phyloP scores from a whole-genome alignment of 305 asterid species.

The Solanum hybrid region DNA sequence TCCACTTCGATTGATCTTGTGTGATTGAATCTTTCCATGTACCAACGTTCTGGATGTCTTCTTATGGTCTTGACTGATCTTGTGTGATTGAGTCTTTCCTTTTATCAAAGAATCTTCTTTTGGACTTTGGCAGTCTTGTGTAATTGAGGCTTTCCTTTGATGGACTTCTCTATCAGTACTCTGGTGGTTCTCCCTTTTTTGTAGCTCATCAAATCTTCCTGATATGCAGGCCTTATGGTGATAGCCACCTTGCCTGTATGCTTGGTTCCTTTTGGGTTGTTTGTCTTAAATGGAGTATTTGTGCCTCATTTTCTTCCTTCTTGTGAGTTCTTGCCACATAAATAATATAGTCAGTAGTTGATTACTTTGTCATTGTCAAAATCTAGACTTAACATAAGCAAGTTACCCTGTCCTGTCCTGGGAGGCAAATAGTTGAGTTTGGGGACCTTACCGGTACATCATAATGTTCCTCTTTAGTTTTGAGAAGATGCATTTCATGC shows the following conservation, averaged over 20 bases:
- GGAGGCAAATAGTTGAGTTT: background rate
- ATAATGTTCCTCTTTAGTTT: background rate
- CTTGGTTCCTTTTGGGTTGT: background rate
- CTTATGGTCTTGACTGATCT: background rate
- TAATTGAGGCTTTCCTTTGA: background rate
- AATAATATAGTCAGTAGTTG: background rate
- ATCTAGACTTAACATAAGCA: background rate
- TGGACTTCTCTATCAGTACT: background rate
- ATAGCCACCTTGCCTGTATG: background rate
- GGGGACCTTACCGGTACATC: background rate
- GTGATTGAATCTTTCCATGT: background rate
- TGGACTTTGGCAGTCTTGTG: background rate
- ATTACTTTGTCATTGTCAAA: background rate
- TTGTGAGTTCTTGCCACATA: background rate
- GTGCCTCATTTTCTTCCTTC: background rate
- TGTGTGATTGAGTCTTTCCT: background rate
- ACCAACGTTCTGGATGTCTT: background rate
- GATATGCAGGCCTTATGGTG: background rate
- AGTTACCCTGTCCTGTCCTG: background rate
- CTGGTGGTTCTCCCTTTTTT: background rate
- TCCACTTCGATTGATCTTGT: background rate
- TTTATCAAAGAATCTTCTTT: background rate
- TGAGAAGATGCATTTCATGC: background rate
- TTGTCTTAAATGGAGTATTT: background rate
- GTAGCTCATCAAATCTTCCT: background rate